These are phyloP conservation scores for Isoetes engelmannii DNA, from an alignment of 83 land plant species.

Conservation along the genomic window DNA sequence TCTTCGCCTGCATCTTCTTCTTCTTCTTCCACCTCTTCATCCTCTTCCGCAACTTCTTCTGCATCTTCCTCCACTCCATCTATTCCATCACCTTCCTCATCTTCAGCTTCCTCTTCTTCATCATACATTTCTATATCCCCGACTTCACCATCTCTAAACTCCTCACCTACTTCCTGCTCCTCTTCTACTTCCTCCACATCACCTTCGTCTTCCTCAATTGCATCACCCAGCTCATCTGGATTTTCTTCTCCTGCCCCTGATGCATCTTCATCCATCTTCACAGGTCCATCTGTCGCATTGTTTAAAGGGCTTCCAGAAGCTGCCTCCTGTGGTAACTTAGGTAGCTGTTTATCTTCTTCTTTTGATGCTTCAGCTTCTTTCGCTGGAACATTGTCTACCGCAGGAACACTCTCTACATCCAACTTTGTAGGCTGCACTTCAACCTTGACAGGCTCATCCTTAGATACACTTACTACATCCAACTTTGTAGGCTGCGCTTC, in stretches of 20 bases:
- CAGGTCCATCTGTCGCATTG: constrained; percentile 28
- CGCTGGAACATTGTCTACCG: constrained; percentile 35
- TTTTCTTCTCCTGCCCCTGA: not conserved
- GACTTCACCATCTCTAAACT: not conserved
- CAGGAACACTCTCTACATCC: constrained; percentile 38
- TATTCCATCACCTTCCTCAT: not conserved
- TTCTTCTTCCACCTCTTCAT: constrained; percentile 9
- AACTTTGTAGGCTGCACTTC: constrained; percentile 30
- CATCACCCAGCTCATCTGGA: not conserved
- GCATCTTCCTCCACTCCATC: constrained; percentile 10
- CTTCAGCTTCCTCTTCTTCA: constrained; percentile 4
- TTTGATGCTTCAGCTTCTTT: constrained; percentile 11
- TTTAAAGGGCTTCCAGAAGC: not conserved
- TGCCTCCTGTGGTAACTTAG: not conserved
- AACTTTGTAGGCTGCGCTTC: constrained; percentile 31
- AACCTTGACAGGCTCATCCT: constrained; percentile 31
- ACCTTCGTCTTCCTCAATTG: not conserved
- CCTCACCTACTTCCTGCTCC: not conserved
- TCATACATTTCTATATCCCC: constrained; percentile 2
- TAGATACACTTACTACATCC: constrained; percentile 16
- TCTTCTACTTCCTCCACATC: constrained; percentile 11
- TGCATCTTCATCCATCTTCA: constrained; percentile 20
- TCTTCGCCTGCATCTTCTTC: constrained; percentile 14
- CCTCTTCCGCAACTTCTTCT: constrained; percentile 11
- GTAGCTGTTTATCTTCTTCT: constrained; percentile 29